Evolutionary conservation across 306 rosid genomes (phyloP).

Genomic region (Cicer judaicum): DNA sequence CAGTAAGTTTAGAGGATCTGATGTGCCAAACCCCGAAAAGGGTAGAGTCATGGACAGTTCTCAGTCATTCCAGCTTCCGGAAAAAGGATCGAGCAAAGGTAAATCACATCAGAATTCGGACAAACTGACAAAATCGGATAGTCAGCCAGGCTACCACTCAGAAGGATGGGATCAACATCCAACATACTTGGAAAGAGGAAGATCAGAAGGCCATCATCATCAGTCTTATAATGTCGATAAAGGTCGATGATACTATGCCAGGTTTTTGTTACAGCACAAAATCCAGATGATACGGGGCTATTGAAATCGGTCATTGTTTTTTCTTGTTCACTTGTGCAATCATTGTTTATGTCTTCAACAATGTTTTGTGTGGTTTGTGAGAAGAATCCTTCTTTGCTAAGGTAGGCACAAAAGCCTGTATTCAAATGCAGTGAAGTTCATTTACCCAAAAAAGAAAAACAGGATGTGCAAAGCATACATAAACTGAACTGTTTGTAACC

Average conservation of each 20-base stretch:
- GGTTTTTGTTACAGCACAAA: slow-evolving; percentile 34
- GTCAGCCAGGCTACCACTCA: slow-evolving; percentile 54
- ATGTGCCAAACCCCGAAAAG: slow-evolving; percentile 50
- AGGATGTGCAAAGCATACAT: slow-evolving; percentile 44
- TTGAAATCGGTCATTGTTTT: slow-evolving; percentile 28
- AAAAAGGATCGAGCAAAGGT: slow-evolving; percentile 48
- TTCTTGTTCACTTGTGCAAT: slow-evolving; percentile 18
- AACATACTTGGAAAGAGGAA: slow-evolving; percentile 63
- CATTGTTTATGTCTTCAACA: slow-evolving; percentile 46
- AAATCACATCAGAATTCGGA: slow-evolving; percentile 53
- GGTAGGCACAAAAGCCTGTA: slow-evolving; percentile 42
- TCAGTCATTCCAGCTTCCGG: slow-evolving; percentile 39
- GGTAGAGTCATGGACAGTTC: slow-evolving; percentile 44
- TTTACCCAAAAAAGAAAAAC: slow-evolving; percentile 33
- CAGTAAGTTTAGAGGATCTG: slow-evolving; percentile 44
- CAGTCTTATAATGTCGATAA: slow-evolving; percentile 51
- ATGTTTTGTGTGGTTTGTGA: slow-evolving; percentile 40
- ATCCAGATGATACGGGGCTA: slow-evolving; percentile 45
- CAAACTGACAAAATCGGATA: slow-evolving; percentile 57
- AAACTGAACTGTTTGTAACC: slow-evolving; percentile 44
- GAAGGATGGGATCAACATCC: slow-evolving; percentile 55
- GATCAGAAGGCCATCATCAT: slow-evolving; percentile 59
- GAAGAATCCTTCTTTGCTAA: slow-evolving; percentile 41
- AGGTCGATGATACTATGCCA: slow-evolving; percentile 52
- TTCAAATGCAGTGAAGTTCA: slow-evolving; percentile 13